Conservation (phyloP, 768 basidiomycete species). For the Chalciporus pseudorubinellus region DNA sequence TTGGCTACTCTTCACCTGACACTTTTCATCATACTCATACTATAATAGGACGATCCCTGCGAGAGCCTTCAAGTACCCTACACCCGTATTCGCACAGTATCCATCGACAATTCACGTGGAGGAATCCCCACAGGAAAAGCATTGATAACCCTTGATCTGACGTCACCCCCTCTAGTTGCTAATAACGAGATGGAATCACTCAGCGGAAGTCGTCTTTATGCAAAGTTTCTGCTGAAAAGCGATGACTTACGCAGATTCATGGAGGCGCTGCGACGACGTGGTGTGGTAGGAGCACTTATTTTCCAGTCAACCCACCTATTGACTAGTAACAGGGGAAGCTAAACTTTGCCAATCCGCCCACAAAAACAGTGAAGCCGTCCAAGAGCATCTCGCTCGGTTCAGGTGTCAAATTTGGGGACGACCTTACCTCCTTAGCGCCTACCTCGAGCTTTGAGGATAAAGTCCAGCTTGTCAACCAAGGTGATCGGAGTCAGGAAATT, state of each 20-base stretch:
- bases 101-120: slow-evolving; percentile 25
- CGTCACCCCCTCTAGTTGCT: slow-evolving; percentile 40
- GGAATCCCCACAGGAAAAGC: slow-evolving; percentile 16
- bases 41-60: slow-evolving; percentile 42
- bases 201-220: slow-evolving; percentile 19
- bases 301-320: background rate
- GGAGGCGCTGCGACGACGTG: slow-evolving; percentile 41
- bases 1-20: background rate
- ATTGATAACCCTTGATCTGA: slow-evolving; percentile 31
- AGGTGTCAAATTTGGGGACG: slow-evolving; percentile 20
- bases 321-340: slow-evolving; percentile 28
- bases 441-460: slow-evolving; percentile 32
- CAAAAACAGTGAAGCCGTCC: slow-evolving; percentile 12
- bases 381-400: slow-evolving; percentile 29
- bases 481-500: slow-evolving; percentile 6
- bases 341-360: slow-evolving; percentile 23
- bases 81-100: slow-evolving; percentile 27
- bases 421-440: slow-evolving; percentile 22
- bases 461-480: slow-evolving; percentile 30
- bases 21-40: slow-evolving; percentile 2
- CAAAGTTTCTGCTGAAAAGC: slow-evolving; percentile 40
- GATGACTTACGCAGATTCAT: slow-evolving; percentile 38
- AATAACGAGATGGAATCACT: slow-evolving; percentile 23
- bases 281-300: slow-evolving; percentile 39
- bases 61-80: slow-evolving; percentile 53